These are phyloP conservation scores for Shiraia bambusicola DNA, from an alignment of 2,329 filamentous ascomycete genomes.

Conservation along the genomic window DNA sequence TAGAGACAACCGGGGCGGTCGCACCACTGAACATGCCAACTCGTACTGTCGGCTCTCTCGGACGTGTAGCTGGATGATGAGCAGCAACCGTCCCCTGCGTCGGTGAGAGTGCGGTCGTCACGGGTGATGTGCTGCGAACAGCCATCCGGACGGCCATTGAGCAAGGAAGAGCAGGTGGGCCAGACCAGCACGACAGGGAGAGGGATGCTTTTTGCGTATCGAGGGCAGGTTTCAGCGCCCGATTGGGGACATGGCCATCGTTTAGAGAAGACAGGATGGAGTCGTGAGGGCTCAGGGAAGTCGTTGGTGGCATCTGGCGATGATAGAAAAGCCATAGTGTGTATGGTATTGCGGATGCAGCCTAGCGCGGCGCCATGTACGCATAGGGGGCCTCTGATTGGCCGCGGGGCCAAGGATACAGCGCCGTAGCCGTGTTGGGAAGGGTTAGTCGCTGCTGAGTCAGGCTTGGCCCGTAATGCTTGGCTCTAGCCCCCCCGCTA, in stretches of 20 bases:
- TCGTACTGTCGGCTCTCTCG: constrained; percentile 21
- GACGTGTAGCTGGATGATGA: constrained; percentile 22
- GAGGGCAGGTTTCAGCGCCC: constrained; percentile 30
- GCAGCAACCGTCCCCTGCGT: constrained; percentile 36
- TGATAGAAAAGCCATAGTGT: constrained; percentile 2
- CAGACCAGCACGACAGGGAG: constrained; percentile 11
- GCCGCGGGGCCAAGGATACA: constrained; percentile 4
- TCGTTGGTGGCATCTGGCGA: constrained; percentile 15
- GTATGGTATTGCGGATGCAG: background rate
- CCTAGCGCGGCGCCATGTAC: background rate
- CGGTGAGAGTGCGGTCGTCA: constrained; percentile 27
- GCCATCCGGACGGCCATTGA: constrained; percentile 8
- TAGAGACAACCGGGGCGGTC: constrained; percentile 27
- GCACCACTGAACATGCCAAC: constrained; percentile 22
- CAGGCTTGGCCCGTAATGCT: constrained; percentile 6
- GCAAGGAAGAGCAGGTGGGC: constrained; percentile 26
- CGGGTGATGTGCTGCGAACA: constrained; percentile 17
- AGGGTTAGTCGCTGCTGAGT: constrained; percentile 13
- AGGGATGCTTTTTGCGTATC: constrained; percentile 25
- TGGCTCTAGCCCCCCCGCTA: constrained; percentile 11
- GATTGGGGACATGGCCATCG: constrained; percentile 26
- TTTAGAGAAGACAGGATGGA: constrained; percentile 17
- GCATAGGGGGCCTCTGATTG: constrained; percentile 8
- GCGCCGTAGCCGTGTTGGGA: too few relatives aligned
- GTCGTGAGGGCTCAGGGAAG: constrained; percentile 15